Conservation (phyloP, 352 stramenopile genomes). For the Elongisporangium anandrum region DNA sequence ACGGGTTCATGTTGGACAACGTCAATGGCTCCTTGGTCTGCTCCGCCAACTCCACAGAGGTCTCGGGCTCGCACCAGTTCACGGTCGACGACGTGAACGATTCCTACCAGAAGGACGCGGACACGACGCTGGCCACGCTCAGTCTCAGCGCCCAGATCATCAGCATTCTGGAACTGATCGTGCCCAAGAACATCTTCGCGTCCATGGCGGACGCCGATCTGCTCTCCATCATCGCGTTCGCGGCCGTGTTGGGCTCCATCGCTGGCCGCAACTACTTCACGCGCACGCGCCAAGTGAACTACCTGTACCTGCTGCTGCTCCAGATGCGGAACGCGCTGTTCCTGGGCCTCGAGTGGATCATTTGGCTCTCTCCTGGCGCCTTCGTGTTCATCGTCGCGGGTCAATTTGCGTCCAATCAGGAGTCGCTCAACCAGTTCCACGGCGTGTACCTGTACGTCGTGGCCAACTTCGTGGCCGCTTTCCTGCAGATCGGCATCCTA, state of each 20-base stretch:
- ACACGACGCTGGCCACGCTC: constrained; percentile 33
- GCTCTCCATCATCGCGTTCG: constrained; percentile 63
- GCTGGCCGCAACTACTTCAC: constrained; percentile 54
- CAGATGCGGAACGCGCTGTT: constrained; percentile 74
- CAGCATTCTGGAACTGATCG: constrained; percentile 43
- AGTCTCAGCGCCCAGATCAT: constrained; percentile 59
- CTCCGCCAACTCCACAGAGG: constrained; percentile 12
- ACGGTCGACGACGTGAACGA: constrained; percentile 43
- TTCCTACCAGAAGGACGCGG: constrained; percentile 37
- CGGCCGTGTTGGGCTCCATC: constrained; percentile 57
- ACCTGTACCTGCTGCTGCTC: constrained; percentile 58
- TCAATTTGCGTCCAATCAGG: constrained; percentile 50
- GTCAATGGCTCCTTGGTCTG: constrained; percentile 28
- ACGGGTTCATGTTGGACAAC: constrained; percentile 28
- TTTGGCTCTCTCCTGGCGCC: constrained; percentile 52
- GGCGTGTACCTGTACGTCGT: constrained; percentile 56
- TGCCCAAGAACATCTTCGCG: constrained; percentile 61
- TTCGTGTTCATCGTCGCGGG: constrained; percentile 63
- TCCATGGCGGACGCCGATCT: constrained; percentile 46
- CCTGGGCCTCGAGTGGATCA: constrained; percentile 61
- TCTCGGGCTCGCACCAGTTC: constrained; percentile 27
- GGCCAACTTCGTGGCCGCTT: constrained; percentile 23
- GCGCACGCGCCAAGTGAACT: constrained; percentile 50
- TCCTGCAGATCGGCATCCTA: constrained; percentile 46
- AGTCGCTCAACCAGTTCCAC: constrained; percentile 23